phyloP scores from a whole-genome alignment of 2,329 filamentous ascomycete genomes.

The Cercospora sp. region DNA sequence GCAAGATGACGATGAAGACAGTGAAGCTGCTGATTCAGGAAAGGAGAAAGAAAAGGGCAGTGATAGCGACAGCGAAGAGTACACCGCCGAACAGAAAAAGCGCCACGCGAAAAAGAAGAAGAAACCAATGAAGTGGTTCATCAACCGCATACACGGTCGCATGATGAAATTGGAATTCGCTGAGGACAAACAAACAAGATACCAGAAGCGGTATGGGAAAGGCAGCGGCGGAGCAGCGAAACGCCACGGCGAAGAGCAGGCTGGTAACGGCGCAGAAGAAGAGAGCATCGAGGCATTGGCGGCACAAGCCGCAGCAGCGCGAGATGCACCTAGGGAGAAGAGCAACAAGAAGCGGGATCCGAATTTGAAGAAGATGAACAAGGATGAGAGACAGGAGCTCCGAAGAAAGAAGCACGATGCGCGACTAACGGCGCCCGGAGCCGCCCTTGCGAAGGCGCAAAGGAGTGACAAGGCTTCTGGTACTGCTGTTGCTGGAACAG shows the following conservation, averaged over 20 bases:
- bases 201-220: slow-evolving; percentile 92
- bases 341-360: slow-evolving; percentile 29
- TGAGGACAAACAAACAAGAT: slow-evolving; percentile 83
- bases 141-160: slow-evolving; percentile 79
- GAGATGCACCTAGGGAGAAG: slow-evolving; percentile 30
- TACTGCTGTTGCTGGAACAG: slow-evolving; percentile 73
- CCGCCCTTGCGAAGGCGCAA: slow-evolving; percentile 50
- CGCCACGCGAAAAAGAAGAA: slow-evolving; percentile 41
- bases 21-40: slow-evolving; percentile 52
- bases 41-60: slow-evolving; percentile 29
- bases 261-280: slow-evolving; percentile 52
- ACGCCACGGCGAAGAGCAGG: slow-evolving; percentile 17
- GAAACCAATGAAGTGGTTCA: slow-evolving; percentile 68
- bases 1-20: slow-evolving; percentile 52
- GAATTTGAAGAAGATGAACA: slow-evolving; percentile 38
- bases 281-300: slow-evolving; percentile 25
- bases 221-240: slow-evolving; percentile 37
- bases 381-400: slow-evolving; percentile 37
- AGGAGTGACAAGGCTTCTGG: slow-evolving; percentile 63
- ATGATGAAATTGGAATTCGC: slow-evolving; percentile 87
- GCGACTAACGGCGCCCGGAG: slow-evolving; percentile 47
- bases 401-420: slow-evolving; percentile 46
- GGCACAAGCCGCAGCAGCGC: slow-evolving; percentile 22
- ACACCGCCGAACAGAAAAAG: slow-evolving; percentile 41
- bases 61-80: slow-evolving; percentile 34